Conservation (phyloP, 2,329 filamentous ascomycete species). For the Didymella sp. region DNA sequence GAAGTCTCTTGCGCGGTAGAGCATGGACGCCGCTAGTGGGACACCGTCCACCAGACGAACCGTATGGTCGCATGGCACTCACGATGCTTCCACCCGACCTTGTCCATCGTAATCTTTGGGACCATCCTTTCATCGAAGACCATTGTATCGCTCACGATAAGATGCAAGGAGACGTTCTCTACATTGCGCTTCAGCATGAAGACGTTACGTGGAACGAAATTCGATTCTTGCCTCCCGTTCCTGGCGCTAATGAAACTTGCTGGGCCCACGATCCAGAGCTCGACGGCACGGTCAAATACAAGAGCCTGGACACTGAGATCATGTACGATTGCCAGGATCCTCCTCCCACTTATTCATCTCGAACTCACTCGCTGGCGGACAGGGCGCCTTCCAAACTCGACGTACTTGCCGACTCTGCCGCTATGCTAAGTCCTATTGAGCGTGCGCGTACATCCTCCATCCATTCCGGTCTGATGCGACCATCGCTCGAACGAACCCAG, state of each 20-base stretch:
- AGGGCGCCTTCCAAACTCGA: slow-evolving; percentile 49
- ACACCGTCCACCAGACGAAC: slow-evolving; percentile 49
- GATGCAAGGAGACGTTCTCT: slow-evolving; percentile 51
- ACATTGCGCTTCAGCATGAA: slow-evolving; percentile 50
- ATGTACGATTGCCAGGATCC: slow-evolving; percentile 54
- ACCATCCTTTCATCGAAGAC: slow-evolving; percentile 50
- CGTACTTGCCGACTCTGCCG: slow-evolving; percentile 49
- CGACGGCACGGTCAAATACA: slow-evolving; percentile 47
- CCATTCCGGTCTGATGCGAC: slow-evolving; percentile 14
- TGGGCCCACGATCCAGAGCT: slow-evolving; percentile 51
- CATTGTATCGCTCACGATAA: slow-evolving; percentile 53
- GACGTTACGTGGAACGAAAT: slow-evolving; percentile 52
- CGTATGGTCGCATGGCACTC: slow-evolving; percentile 50
- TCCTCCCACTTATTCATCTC: slow-evolving; percentile 52
- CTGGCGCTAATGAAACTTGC: slow-evolving; percentile 46
- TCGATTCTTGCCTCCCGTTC: slow-evolving; percentile 43
- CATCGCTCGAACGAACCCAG: slow-evolving; percentile 16
- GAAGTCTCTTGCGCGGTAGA: slow-evolving; percentile 45
- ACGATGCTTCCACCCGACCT: slow-evolving; percentile 44
- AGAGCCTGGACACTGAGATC: slow-evolving; percentile 50
- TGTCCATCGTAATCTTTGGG: slow-evolving; percentile 47
- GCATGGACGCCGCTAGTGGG: slow-evolving; percentile 52
- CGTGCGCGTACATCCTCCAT: slow-evolving; percentile 33
- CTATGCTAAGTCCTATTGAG: slow-evolving; percentile 45
- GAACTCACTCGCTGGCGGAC: slow-evolving; percentile 49